Evolutionary conservation across 371 early-diverging fungal genomes (phyloP).

Genomic region (Actinomortierella wolfii): DNA sequence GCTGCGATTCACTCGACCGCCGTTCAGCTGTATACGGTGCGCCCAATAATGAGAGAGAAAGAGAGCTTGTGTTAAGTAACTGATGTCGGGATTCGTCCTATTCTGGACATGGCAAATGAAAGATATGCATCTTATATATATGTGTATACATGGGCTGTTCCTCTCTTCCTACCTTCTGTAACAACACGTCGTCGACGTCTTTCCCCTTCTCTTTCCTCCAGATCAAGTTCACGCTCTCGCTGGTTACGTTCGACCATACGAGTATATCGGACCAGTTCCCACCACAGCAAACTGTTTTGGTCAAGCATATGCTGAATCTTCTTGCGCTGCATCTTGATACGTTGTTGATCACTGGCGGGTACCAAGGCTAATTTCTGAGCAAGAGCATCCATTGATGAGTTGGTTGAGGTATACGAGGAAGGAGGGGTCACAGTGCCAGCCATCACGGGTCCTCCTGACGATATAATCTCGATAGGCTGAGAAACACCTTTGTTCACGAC

Average conservation of each 20-base stretch:
- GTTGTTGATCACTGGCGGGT: not conserved
- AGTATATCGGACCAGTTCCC: slow-evolving; percentile 43
- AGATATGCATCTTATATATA: too few relatives aligned
- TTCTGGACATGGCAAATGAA: too few relatives aligned
- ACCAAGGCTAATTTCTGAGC: slow-evolving; percentile 25
- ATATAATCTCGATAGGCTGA: not conserved
- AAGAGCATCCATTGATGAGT: slow-evolving; percentile 28
- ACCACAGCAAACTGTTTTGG: slow-evolving; percentile 43
- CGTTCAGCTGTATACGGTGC: too few relatives aligned
- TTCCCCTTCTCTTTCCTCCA: slow-evolving; percentile 4
- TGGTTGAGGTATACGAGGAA: slow-evolving; percentile 30
- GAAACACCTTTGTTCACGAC: not conserved
- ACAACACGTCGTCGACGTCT: too few relatives aligned
- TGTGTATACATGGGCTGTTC: too few relatives aligned
- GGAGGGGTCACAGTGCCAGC: slow-evolving; percentile 10
- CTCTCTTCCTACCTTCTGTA: too few relatives aligned
- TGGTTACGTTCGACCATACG: slow-evolving; percentile 36
- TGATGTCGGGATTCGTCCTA: too few relatives aligned
- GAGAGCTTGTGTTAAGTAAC: too few relatives aligned
- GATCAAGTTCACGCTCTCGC: slow-evolving; percentile 26
- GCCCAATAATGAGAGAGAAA: too few relatives aligned
- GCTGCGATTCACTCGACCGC: too few relatives aligned
- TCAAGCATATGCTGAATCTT: slow-evolving; percentile 35
- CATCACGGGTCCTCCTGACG: not conserved
- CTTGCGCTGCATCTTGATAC: slow-evolving; percentile 28